Percentiles rank a stretch among this genome's conserved stretches.
Conservation (phyloP, 2,329 filamentous ascomycete species). For the Sporothrix protearum region DNA sequence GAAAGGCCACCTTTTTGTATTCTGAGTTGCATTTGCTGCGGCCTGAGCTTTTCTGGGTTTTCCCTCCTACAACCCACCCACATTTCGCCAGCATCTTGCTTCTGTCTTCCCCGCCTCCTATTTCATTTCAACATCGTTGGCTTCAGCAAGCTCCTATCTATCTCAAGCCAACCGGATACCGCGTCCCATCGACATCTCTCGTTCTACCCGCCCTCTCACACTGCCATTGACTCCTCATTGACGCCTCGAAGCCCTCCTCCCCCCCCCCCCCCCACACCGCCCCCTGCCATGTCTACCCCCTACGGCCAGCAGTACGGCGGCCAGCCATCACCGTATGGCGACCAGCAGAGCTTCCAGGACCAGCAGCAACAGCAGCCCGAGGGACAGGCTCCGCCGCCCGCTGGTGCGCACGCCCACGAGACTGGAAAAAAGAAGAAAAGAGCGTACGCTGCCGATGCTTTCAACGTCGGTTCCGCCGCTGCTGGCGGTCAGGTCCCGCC, state of each 20-base stretch:
- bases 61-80: neutral
- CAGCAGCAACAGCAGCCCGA: constrained; percentile 41
- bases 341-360: constrained; percentile 38
- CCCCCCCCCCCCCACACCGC: constrained; percentile 19
- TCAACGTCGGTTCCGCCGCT: constrained; percentile 83
- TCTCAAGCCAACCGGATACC: neutral
- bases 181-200: neutral
- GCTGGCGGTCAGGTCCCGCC: constrained; percentile 48
- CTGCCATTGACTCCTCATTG: neutral
- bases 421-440: constrained; percentile 80
- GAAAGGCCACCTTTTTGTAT: constrained; percentile 16
- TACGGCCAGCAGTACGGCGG: constrained; percentile 40
- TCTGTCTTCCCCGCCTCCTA: neutral
- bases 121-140: neutral
- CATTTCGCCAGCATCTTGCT: neutral
- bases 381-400: constrained; percentile 39
- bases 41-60: constrained; percentile 5
- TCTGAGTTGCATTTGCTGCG: neutral
- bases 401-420: constrained; percentile 38
- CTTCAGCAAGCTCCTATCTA: neutral
- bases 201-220: neutral
- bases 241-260: neutral
- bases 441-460: constrained; percentile 90
- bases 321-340: constrained; percentile 42
- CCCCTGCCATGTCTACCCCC: constrained; percentile 54